Evolutionary conservation across 352 stramenopile genomes (phyloP).

Genomic region (Pythium chondricola): DNA sequence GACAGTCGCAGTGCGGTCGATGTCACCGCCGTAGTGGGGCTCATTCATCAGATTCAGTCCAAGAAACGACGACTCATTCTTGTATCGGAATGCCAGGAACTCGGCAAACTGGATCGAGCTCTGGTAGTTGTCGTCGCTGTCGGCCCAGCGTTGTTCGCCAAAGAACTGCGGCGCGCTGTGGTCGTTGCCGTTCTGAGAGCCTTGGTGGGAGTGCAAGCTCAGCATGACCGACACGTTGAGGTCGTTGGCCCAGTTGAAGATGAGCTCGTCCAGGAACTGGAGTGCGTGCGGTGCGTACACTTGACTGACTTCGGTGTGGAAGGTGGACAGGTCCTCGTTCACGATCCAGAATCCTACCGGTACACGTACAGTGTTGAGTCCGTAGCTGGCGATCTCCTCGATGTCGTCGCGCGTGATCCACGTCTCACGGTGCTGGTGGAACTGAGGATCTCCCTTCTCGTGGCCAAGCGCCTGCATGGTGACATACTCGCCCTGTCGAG

Average conservation of each 20-base stretch:
- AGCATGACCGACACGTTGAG: conserved; percentile 53
- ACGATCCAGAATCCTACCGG: conserved; percentile 56
- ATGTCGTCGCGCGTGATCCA: conserved; percentile 56
- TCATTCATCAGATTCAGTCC: conserved; percentile 56
- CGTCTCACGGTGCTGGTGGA: conserved; percentile 38
- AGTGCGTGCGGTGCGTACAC: conserved; percentile 25
- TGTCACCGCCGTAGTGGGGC: conserved; percentile 17
- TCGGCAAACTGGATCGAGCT: conserved; percentile 31
- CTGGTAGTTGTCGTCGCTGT: conserved; percentile 19
- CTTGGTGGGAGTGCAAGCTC: conserved; percentile 43
- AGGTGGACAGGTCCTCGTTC: conserved; percentile 9
- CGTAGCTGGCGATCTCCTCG: conserved; percentile 20
- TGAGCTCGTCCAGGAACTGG: conserved; percentile 46
- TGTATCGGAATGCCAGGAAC: conserved; percentile 41
- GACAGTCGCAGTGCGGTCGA: conserved; percentile 15
- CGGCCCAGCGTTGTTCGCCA: conserved; percentile 18
- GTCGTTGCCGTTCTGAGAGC: conserved; percentile 54
- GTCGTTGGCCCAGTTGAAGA: conserved; percentile 41
- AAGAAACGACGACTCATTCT: conserved; percentile 34
- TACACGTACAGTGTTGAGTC: conserved; percentile 25
- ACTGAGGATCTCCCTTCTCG: conserved; percentile 20
- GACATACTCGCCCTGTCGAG: conserved; percentile 13
- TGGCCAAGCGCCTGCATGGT: conserved; percentile 21
- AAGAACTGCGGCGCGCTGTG: conserved; percentile 28
- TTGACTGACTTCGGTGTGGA: not conserved